Conservation (phyloP, 805 yeast species). For the Saturnispora sanitii region DNA sequence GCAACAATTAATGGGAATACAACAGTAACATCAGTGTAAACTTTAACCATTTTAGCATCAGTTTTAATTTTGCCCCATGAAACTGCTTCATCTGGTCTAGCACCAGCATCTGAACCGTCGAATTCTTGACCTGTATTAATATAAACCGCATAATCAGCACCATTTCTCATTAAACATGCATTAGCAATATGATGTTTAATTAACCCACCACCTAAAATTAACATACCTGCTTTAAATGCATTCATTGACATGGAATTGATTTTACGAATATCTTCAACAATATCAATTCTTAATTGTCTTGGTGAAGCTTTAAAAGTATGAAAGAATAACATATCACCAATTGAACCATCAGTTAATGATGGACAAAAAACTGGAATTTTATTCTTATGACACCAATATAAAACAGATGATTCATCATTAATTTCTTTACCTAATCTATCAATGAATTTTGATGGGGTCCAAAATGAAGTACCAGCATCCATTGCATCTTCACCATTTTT, state of each 20-base stretch:
- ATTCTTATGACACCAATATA: constrained; percentile 98
- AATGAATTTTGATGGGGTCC: constrained; percentile 93
- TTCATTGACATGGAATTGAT: constrained; percentile 93
- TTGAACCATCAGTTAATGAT: constrained; percentile 94
- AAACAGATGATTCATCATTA: constrained; percentile 83
- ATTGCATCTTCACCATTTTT: constrained; percentile 44
- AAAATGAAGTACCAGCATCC: constrained; percentile 61
- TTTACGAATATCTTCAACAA: constrained; percentile 86
- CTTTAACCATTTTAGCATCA: constrained; percentile 84
- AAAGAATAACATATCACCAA: constrained; percentile 98
- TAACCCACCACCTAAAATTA: constrained; percentile 92
- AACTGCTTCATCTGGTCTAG: constrained; percentile 97
- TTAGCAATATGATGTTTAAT: constrained; percentile 96
- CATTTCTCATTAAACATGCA: constrained; percentile 98
- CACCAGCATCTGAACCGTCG: constrained; percentile 99
- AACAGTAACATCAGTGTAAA: constrained; percentile 88
- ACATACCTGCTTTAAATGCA: constrained; percentile 91
- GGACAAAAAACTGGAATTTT: constrained; percentile 96
- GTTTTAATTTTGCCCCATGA: constrained; percentile 99
- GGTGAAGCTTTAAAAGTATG: constrained; percentile 95
- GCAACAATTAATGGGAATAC: constrained; percentile 96
- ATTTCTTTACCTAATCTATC: constrained; percentile 94
- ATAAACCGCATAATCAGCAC: constrained; percentile 96
- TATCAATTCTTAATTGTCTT: constrained; percentile 77
- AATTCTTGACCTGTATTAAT: constrained; percentile 98